phyloP scores from a whole-genome alignment of 1,284 basidiomycete species.

The Tilletia horrida region DNA sequence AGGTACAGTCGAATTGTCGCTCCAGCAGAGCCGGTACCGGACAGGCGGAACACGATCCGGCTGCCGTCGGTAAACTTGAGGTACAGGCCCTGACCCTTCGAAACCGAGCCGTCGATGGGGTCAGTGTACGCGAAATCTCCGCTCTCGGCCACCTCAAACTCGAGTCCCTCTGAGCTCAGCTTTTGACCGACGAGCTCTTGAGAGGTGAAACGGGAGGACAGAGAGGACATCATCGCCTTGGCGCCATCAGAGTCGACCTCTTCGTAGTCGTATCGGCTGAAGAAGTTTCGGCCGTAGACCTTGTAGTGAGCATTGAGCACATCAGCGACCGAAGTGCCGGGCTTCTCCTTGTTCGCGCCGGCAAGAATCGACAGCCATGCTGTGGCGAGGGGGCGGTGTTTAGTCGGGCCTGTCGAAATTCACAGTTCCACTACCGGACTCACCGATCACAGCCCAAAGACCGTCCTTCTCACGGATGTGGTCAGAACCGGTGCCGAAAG shows the following conservation, averaged over 20 bases:
- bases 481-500: slow-evolving; percentile 98
- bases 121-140: slow-evolving; percentile 95
- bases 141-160: slow-evolving; percentile 74
- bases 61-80: slow-evolving; percentile 86
- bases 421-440: no score
- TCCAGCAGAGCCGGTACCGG: slow-evolving; percentile 90
- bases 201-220: slow-evolving; percentile 70
- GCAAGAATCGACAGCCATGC: slow-evolving; percentile 98
- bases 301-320: slow-evolving; percentile 78
- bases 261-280: slow-evolving; percentile 95
- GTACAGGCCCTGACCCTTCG: slow-evolving; percentile 92
- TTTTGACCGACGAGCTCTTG: slow-evolving; percentile 58
- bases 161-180: slow-evolving; percentile 54
- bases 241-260: slow-evolving; percentile 90
- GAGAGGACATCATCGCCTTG: slow-evolving; percentile 73
- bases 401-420: not conserved
- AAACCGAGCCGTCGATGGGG: slow-evolving; percentile 89
- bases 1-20: slow-evolving; percentile 67
- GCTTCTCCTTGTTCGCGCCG: slow-evolving; percentile 72
- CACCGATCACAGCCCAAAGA: slow-evolving; percentile 90
- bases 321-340: slow-evolving; percentile 46
- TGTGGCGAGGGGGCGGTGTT: not conserved
- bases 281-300: slow-evolving; percentile 94
- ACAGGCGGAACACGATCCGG: slow-evolving; percentile 89
- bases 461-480: slow-evolving; percentile 99